Evolutionary conservation across 257 asterid species (phyloP).

Genomic region (Anisodus acutangulus): DNA sequence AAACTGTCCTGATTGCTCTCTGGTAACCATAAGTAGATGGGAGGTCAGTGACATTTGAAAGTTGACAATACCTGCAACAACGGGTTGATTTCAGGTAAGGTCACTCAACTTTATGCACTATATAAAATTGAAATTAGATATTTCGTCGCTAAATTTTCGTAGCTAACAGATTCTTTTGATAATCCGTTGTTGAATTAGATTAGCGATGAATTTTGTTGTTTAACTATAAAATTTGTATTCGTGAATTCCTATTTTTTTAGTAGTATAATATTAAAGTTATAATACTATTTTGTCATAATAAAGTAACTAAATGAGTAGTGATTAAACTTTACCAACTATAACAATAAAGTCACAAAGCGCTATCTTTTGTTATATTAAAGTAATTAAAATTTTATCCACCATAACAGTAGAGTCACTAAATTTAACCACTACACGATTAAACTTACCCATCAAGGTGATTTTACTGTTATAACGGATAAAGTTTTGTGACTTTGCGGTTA

Average conservation of each 20-base stretch:
- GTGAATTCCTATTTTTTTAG: too few species aligned
- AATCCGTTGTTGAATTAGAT: too few species aligned
- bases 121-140: too few species aligned
- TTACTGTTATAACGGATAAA: background rate
- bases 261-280: background rate
- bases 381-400: background rate
- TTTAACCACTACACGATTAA: too few species aligned
- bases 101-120: background rate
- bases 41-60: slow-evolving; percentile 33
- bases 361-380: background rate
- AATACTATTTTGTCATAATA: background rate
- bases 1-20: slow-evolving; percentile 32
- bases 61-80: slow-evolving; percentile 4
- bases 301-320: background rate
- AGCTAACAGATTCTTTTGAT: too few species aligned
- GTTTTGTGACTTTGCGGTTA: background rate
- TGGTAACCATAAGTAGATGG: slow-evolving; percentile 30
- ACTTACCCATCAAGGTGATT: background rate
- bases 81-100: background rate
- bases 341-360: background rate
- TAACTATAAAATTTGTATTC: too few species aligned
- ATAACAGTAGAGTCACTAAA: background rate
- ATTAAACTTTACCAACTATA: background rate
- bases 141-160: too few species aligned
- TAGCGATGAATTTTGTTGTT: too few species aligned